Percentiles rank a stretch among this genome's conserved stretches.
Conservation (phyloP, 169 alveolate genomes). For the Theileria annulata region DNA sequence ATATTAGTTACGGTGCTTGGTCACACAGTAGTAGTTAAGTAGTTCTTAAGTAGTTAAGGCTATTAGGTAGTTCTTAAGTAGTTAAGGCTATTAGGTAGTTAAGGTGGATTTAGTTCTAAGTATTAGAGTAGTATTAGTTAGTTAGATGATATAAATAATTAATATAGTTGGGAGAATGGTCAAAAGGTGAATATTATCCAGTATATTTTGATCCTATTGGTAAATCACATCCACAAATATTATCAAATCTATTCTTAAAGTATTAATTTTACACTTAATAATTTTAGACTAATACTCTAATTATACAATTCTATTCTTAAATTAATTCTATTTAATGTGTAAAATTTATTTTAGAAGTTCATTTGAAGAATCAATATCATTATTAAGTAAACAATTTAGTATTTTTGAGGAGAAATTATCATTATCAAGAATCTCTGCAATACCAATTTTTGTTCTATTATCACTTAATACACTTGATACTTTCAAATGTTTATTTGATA, state of each 20-base stretch:
- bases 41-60: too few relatives aligned
- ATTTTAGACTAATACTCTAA: too few relatives aligned
- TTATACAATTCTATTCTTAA: too few relatives aligned
- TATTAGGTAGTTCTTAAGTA: too few relatives aligned
- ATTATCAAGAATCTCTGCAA: conserved; percentile 67
- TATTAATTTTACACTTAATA: background rate
- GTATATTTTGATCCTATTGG: conserved; percentile 60
- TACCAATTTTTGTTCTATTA: conserved; percentile 66
- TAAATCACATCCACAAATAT: conserved; percentile 59
- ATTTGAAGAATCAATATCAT: conserved; percentile 63
- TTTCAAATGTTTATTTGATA: conserved; percentile 70
- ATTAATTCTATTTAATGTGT: too few relatives aligned
- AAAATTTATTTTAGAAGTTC: conserved; percentile 31
- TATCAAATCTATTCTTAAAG: conserved; percentile 42
- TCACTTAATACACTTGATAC: conserved; percentile 54
- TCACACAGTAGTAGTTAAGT: too few relatives aligned
- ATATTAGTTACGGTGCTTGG: too few relatives aligned
- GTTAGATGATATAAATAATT: conserved; percentile 36
- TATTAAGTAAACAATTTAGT: conserved; percentile 62
- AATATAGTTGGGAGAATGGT: conserved; percentile 71
- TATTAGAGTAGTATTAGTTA: conserved; percentile 19
- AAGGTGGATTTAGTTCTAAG: conserved; percentile 29
- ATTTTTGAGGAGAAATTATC: conserved; percentile 68
- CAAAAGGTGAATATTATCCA: conserved; percentile 60
- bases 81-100: too few relatives aligned